Percentiles rank a stretch among this genome's conserved stretches.
These are phyloP conservation scores for Gossypium lobatum DNA, from an alignment of 441 rosid species.

Conservation along the genomic window DNA sequence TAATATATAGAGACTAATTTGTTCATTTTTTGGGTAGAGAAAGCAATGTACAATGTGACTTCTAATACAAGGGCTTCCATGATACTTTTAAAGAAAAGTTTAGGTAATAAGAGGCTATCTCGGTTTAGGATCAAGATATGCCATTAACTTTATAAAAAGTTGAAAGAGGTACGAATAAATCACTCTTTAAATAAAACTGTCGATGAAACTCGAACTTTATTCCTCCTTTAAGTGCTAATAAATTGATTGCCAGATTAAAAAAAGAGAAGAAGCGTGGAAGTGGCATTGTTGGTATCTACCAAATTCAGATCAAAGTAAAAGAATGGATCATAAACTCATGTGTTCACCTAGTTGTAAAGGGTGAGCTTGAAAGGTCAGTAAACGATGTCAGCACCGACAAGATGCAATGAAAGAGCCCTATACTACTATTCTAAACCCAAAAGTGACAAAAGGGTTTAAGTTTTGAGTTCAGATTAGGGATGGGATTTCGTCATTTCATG, in stretches of 20 bases:
- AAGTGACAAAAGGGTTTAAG: not conserved
- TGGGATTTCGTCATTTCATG: not conserved
- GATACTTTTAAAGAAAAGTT: too few species aligned
- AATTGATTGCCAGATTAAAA: not conserved
- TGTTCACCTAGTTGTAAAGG: slow-evolving; percentile 11
- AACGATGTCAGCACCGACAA: slow-evolving; percentile 21
- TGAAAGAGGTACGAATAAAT: too few species aligned
- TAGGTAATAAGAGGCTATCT: not conserved
- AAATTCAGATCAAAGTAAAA: not conserved
- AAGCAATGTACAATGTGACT: not conserved
- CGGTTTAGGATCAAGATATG: not conserved
- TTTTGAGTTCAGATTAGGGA: not conserved
- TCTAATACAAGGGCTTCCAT: too few species aligned
- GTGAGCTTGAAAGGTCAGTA: not conserved
- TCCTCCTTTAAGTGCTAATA: not conserved
- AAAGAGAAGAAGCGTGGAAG: not conserved
- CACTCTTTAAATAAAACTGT: not conserved
- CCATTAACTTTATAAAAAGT: not conserved
- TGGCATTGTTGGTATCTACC: not conserved
- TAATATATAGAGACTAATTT: too few species aligned
- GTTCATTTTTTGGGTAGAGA: too few species aligned
- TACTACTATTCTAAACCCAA: not conserved
- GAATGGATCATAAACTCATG: not conserved
- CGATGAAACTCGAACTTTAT: not conserved
- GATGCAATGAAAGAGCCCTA: not conserved